A percentile compares a stretch with the other conserved stretches of the same genome.
These are phyloP conservation scores for Neocatenulostroma microsporum DNA, from an alignment of 2,329 filamentous ascomycete genomes.

Conservation along the genomic window DNA sequence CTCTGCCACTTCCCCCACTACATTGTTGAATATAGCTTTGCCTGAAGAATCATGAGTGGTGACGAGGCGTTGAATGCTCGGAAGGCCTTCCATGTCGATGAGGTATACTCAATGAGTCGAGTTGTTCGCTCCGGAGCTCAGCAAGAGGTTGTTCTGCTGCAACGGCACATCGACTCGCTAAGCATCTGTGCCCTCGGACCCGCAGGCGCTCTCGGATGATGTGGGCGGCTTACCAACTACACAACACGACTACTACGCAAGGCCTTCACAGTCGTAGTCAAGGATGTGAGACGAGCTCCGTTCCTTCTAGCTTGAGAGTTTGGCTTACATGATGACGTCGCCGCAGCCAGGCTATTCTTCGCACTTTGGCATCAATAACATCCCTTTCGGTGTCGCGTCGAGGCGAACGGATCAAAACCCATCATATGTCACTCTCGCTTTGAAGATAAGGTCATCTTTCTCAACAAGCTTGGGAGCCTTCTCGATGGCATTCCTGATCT, in stretches of 20 bases:
- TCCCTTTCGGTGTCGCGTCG: constrained; percentile 49
- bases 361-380: constrained; percentile 47
- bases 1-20: constrained; percentile 16
- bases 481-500: constrained; percentile 10
- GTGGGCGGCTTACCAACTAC: no score
- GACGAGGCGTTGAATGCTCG: constrained; percentile 12
- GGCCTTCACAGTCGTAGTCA: no score
- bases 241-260: no score
- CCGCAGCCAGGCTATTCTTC: constrained; percentile 16
- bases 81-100: background rate
- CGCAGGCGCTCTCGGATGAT: no score
- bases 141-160: no score
- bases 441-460: constrained; percentile 46
- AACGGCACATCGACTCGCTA: no score
- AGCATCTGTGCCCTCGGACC: no score
- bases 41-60: constrained; percentile 25
- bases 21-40: constrained; percentile 22
- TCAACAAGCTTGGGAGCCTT: constrained; percentile 23
- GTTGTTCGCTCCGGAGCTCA: no score
- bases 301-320: no score
- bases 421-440: constrained; percentile 46
- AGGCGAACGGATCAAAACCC: constrained; percentile 30
- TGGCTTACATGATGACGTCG: constrained; percentile 13
- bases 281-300: no score
- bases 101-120: constrained; percentile 1